Conservation (phyloP, 1,284 basidiomycete genomes). For the Papiliotrema fonsecae region DNA sequence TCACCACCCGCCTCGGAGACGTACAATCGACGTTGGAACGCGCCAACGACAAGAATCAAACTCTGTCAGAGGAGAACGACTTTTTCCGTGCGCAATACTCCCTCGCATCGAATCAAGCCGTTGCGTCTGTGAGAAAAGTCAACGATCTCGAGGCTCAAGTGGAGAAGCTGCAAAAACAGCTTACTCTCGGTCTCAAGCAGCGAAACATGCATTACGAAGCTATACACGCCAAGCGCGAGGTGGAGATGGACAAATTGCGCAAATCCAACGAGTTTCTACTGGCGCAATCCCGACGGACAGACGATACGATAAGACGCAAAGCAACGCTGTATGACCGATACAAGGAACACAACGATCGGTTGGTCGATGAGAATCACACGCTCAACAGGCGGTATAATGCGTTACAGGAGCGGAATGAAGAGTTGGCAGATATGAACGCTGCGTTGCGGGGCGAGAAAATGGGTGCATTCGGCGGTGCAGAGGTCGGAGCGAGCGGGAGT, state of each 20-base stretch:
- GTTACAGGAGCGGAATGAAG: slow-evolving; percentile 25
- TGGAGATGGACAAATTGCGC: slow-evolving; percentile 12
- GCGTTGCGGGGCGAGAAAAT: slow-evolving; percentile 26
- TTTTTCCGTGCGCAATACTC: slow-evolving; percentile 32
- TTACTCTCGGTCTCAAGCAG: slow-evolving; percentile 37
- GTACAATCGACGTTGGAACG: too few relatives aligned
- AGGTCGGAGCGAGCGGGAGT: slow-evolving; percentile 11
- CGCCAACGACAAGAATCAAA: neutral
- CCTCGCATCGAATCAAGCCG: slow-evolving; percentile 24
- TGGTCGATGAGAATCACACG: slow-evolving; percentile 9
- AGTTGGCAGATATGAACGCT: slow-evolving; percentile 24
- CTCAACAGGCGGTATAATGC: neutral
- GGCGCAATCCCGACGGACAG: slow-evolving; percentile 36
- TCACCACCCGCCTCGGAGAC: too few relatives aligned
- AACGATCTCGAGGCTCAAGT: slow-evolving; percentile 19
- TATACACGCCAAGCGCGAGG: slow-evolving; percentile 7
- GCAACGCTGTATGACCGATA: slow-evolving; percentile 20
- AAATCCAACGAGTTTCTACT: slow-evolving; percentile 27
- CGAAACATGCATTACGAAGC: slow-evolving; percentile 22
- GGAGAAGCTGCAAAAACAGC: slow-evolving; percentile 22
- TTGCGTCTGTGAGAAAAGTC: slow-evolving; percentile 18
- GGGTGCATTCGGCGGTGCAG: slow-evolving; percentile 24
- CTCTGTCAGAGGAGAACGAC: slow-evolving; percentile 7
- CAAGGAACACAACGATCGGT: slow-evolving; percentile 14
- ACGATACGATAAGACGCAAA: slow-evolving; percentile 31